Evolutionary conservation across 768 basidiomycete species (phyloP).

Genomic region (Boletus subparvulus): DNA sequence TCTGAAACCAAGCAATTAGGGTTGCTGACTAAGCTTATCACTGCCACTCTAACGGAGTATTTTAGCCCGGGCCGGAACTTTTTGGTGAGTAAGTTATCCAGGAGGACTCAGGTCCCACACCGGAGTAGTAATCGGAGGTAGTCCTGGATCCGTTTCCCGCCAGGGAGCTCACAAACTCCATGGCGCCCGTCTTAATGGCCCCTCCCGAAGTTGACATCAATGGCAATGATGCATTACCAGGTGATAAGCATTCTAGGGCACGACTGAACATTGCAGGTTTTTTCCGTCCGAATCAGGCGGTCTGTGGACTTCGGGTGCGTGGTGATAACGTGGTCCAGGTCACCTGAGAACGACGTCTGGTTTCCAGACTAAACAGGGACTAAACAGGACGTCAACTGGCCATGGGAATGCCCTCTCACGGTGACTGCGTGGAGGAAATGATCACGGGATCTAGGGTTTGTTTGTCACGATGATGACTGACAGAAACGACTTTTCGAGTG

Average conservation of each 20-base stretch:
- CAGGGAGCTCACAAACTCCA: conserved; percentile 92
- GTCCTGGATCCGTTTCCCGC: conserved; percentile 86
- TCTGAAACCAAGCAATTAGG: background rate
- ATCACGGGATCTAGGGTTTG: background rate
- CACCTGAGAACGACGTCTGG: too few relatives aligned
- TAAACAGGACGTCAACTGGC: too few relatives aligned
- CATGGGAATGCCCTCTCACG: too few relatives aligned
- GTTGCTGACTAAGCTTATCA: conserved; percentile 9
- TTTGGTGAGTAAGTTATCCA: too few relatives aligned
- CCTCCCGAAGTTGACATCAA: conserved; percentile 90
- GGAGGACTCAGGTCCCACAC: too few relatives aligned
- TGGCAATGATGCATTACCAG: conserved; percentile 61
- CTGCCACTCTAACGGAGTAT: background rate
- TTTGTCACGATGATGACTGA: background rate
- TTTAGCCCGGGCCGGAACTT: too few relatives aligned
- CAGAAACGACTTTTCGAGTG: background rate
- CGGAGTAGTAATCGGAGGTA: conserved; percentile 38
- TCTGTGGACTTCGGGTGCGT: too few relatives aligned
- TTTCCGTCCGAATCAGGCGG: too few relatives aligned
- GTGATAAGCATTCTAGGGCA: too few relatives aligned
- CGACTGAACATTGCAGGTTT: too few relatives aligned
- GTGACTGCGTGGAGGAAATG: background rate
- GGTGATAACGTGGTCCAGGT: too few relatives aligned
- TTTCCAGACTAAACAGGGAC: too few relatives aligned
- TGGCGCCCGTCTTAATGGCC: conserved; percentile 92